Conservation (phyloP, 2,329 filamentous ascomycete species). For the Aaosphaeria pasadenensis region DNA sequence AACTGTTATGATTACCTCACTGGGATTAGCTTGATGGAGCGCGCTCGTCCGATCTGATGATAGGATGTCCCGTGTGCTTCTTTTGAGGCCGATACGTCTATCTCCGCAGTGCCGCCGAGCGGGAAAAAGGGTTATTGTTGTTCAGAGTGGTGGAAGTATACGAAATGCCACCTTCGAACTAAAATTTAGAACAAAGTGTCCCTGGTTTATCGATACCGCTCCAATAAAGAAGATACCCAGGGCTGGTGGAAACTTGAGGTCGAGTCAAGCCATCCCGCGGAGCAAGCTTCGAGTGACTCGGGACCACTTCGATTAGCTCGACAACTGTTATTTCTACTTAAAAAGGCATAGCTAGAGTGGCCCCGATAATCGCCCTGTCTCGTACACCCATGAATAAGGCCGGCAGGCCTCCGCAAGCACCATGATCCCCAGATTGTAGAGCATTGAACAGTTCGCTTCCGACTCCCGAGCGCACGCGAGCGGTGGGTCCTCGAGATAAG, state of each 20-base stretch:
- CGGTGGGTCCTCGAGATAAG: neutral
- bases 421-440: constrained; percentile 1
- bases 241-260: neutral
- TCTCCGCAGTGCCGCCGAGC: too few relatives aligned
- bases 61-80: too few relatives aligned
- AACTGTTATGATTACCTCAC: neutral
- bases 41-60: neutral
- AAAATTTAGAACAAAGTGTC: too few relatives aligned
- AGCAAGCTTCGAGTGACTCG: neutral
- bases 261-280: neutral
- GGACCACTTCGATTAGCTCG: neutral
- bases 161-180: too few relatives aligned
- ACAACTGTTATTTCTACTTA: neutral
- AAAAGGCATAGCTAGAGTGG: neutral
- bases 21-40: neutral
- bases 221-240: too few relatives aligned
- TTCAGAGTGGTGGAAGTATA: too few relatives aligned
- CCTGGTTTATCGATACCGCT: too few relatives aligned
- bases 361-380: neutral
- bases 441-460: neutral
- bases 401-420: neutral
- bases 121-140: too few relatives aligned
- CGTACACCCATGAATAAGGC: neutral
- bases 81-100: too few relatives aligned
- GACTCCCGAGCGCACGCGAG: neutral